Evolutionary conservation across 768 basidiomycete species (phyloP).

Genomic region (Suillus paluster): DNA sequence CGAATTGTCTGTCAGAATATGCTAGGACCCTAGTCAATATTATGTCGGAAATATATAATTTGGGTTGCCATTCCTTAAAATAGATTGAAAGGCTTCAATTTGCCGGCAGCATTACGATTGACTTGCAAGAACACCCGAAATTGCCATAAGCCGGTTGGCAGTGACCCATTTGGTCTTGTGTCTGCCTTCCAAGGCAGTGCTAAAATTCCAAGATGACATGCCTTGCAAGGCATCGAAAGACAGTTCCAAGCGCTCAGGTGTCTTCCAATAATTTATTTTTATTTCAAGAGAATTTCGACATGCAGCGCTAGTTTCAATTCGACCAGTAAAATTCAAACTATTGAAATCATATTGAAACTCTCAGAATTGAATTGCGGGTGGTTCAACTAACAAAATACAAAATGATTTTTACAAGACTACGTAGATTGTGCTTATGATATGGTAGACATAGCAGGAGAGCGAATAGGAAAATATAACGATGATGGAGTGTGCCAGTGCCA

Average conservation of each 20-base stretch:
- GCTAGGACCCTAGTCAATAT: no score
- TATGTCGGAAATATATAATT: neutral
- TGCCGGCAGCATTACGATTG: neutral
- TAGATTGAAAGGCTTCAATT: neutral
- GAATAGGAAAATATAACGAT: no score
- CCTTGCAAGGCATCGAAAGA: neutral
- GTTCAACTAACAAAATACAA: neutral
- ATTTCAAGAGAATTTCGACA: neutral
- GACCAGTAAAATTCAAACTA: neutral
- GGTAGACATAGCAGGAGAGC: no score
- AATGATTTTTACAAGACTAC: no score
- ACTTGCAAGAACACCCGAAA: constrained; percentile 1
- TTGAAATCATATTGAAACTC: neutral
- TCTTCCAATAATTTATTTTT: neutral
- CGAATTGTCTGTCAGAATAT: no score
- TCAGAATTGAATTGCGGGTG: neutral
- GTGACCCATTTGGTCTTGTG: neutral
- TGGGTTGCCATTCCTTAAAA: neutral
- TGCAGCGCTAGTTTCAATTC: neutral
- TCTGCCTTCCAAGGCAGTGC: neutral
- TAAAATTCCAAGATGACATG: neutral
- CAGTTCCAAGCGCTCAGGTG: neutral
- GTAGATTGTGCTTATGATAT: no score
- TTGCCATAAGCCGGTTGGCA: neutral
- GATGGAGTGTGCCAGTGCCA: no score